These are phyloP conservation scores for Cystobasidium pallidum DNA, from an alignment of 1,284 basidiomycete species.

Conservation along the genomic window DNA sequence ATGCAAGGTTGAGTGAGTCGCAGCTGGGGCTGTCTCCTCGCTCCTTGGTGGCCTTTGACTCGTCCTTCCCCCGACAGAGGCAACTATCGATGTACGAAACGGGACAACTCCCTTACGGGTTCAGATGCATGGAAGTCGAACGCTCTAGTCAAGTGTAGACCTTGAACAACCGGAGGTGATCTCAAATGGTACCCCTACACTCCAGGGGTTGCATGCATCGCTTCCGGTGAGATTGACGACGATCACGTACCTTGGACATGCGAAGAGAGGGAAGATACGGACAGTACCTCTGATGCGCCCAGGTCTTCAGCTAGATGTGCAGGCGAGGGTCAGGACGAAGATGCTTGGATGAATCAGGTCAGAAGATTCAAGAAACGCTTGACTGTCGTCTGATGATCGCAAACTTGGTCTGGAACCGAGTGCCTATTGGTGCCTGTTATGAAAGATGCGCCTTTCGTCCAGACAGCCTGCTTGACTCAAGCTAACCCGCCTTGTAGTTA, in stretches of 20 bases:
- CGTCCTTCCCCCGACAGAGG: neutral
- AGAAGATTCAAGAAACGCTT: neutral
- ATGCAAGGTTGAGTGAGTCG: neutral
- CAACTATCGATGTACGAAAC: neutral
- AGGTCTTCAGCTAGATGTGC: conserved; percentile 2
- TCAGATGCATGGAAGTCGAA: neutral
- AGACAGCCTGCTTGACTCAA: no score
- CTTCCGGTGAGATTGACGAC: neutral
- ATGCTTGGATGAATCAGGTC: neutral
- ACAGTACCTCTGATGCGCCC: neutral
- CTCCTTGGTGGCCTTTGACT: neutral
- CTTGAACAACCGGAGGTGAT: neutral
- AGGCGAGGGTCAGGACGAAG: neutral
- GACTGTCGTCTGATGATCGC: neutral
- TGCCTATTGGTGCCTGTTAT: no score
- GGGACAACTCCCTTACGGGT: neutral
- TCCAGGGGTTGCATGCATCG: neutral
- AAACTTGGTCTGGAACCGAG: no score
- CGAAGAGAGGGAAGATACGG: neutral
- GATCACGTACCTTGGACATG: neutral
- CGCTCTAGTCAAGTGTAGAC: neutral
- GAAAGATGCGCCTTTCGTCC: no score
- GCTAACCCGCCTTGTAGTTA: no score
- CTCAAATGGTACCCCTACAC: neutral
- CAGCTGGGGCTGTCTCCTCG: no score